Evolutionary conservation across 2,329 filamentous ascomycete genomes (phyloP).

Genomic region (Claviceps pusilla): DNA sequence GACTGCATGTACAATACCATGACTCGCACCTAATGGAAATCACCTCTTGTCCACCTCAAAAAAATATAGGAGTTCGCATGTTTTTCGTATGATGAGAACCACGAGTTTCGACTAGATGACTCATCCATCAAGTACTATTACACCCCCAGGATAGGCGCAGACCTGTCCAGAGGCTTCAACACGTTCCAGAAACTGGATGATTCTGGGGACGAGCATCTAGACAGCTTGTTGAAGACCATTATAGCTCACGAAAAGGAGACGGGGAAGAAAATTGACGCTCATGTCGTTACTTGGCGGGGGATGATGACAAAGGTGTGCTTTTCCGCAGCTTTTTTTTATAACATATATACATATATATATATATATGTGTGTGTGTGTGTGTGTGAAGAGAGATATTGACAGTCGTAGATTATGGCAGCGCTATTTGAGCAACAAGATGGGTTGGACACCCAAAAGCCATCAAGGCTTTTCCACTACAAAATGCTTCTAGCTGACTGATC

Average conservation of each 20-base stretch:
- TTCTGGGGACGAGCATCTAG: slow-evolving; percentile 70
- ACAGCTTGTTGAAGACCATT: slow-evolving; percentile 66
- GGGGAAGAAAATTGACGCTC: slow-evolving; percentile 52
- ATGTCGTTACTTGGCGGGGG: slow-evolving; percentile 84
- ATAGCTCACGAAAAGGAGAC: slow-evolving; percentile 55
- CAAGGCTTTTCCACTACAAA: not conserved
- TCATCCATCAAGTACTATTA: slow-evolving; percentile 83
- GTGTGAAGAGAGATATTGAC: not conserved
- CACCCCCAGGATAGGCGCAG: slow-evolving; percentile 51
- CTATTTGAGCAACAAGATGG: slow-evolving; percentile 72
- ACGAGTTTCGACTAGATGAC: slow-evolving; percentile 59
- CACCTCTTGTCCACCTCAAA: not conserved
- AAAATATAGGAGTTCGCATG: slow-evolving; percentile 63
- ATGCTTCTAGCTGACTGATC: not conserved
- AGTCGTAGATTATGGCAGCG: slow-evolving; percentile 59
- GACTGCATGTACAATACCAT: not conserved
- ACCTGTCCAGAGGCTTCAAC: slow-evolving; percentile 70
- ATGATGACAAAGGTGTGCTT: slow-evolving; percentile 86
- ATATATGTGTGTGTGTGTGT: no score
- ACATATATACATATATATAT: no score
- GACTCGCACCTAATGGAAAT: not conserved
- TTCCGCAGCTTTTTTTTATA: no score
- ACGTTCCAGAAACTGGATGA: slow-evolving; percentile 74
- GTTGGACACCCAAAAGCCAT: slow-evolving; percentile 29
- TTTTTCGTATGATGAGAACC: slow-evolving; percentile 85